Percentiles rank a stretch among this genome's conserved stretches.
Conservation (phyloP, 2,329 filamentous ascomycete genomes). For the Pestalotiopsis sp. region DNA sequence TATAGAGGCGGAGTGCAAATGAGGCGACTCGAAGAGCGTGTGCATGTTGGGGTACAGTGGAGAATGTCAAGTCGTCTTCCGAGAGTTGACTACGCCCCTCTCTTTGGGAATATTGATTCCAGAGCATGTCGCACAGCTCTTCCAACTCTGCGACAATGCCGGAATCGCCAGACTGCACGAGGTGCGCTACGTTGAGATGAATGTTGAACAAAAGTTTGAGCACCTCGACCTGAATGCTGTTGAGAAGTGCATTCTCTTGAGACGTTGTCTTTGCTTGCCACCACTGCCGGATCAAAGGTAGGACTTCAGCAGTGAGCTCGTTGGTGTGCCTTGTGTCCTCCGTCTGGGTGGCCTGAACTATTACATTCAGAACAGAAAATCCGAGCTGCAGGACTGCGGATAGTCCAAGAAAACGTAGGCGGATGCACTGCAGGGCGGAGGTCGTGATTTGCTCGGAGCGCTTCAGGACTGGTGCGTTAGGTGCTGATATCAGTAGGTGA, state of each 20-base stretch:
- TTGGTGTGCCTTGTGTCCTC: slow-evolving; percentile 68
- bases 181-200: slow-evolving; percentile 62
- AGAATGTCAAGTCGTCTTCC: slow-evolving; percentile 73
- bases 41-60: slow-evolving; percentile 41
- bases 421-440: slow-evolving; percentile 62
- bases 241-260: slow-evolving; percentile 59
- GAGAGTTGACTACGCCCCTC: slow-evolving; percentile 73
- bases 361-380: slow-evolving; percentile 73
- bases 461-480: slow-evolving; percentile 67
- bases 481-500: slow-evolving; percentile 60
- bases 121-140: slow-evolving; percentile 71
- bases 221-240: slow-evolving; percentile 74
- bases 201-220: slow-evolving; percentile 71
- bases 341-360: slow-evolving; percentile 66
- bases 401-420: slow-evolving; percentile 56
- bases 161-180: slow-evolving; percentile 46
- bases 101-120: slow-evolving; percentile 75
- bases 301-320: slow-evolving; percentile 57
- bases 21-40: slow-evolving; percentile 49
- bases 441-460: slow-evolving; percentile 58
- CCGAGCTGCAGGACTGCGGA: slow-evolving; percentile 70
- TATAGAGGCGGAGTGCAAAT: slow-evolving; percentile 57
- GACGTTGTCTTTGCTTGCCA: slow-evolving; percentile 74
- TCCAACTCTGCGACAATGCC: slow-evolving; percentile 53
- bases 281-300: slow-evolving; percentile 73